Percentiles rank a stretch among this genome's conserved stretches.
Evolutionary conservation across 306 rosid species (phyloP).

Genomic region (Lablab purpureus): DNA sequence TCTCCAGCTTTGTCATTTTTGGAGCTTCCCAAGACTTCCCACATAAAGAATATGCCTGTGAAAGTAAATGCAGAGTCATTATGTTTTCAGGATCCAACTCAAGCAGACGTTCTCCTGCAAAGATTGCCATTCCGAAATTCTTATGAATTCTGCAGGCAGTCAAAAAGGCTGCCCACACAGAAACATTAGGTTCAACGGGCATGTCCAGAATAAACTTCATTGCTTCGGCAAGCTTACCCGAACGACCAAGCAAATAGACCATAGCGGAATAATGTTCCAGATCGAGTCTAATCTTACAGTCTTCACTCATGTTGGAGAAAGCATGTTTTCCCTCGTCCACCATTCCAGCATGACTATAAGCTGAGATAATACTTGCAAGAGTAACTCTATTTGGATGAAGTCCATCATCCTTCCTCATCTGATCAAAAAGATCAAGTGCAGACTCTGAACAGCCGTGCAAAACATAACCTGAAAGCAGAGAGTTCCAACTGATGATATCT

Average conservation of each 20-base stretch:
- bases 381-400: constrained; percentile 82
- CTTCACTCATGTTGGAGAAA: constrained; percentile 67
- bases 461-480: constrained; percentile 72
- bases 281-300: constrained; percentile 66
- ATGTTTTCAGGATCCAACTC: constrained; percentile 75
- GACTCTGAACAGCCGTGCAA: constrained; percentile 72
- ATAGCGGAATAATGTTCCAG: constrained; percentile 83
- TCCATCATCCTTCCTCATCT: constrained; percentile 70
- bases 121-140: constrained; percentile 66
- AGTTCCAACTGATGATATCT: constrained; percentile 90
- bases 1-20: constrained; percentile 60
- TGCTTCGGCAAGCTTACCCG: constrained; percentile 85
- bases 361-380: constrained; percentile 68
- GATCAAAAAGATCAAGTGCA: constrained; percentile 71
- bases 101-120: constrained; percentile 67
- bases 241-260: constrained; percentile 81
- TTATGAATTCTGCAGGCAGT: constrained; percentile 81
- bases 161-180: constrained; percentile 75
- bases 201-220: constrained; percentile 70
- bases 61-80: constrained; percentile 56
- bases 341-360: constrained; percentile 78
- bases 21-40: constrained; percentile 64
- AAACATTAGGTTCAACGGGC: constrained; percentile 78
- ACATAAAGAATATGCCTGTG: constrained; percentile 67
- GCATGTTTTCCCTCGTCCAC: constrained; percentile 70